Evolutionary conservation across 768 basidiomycete genomes (phyloP).

Genomic region (Saitozyma sp.): DNA sequence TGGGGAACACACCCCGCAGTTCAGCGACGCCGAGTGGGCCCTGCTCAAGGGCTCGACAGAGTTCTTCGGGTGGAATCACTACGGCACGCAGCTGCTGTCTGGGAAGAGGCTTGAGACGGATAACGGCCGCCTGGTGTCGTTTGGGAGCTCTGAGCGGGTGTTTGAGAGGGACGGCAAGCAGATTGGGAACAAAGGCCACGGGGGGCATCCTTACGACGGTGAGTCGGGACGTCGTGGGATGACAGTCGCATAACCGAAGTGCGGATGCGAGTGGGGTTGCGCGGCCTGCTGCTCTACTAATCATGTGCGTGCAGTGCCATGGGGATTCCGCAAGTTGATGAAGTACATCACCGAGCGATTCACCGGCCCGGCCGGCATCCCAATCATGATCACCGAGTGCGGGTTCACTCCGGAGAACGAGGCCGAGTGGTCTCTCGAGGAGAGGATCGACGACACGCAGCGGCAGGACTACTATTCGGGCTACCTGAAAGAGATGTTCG

Average conservation of each 20-base stretch:
- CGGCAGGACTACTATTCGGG: constrained; percentile 31
- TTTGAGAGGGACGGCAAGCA: constrained; percentile 22
- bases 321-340: constrained; percentile 42
- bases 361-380: constrained; percentile 13
- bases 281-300: background rate
- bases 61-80: constrained; percentile 31
- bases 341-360: constrained; percentile 26
- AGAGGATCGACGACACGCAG: constrained; percentile 28
- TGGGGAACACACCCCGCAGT: constrained; percentile 11
- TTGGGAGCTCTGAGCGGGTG: constrained; percentile 15
- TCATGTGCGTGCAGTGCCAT: constrained; percentile 24
- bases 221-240: constrained; percentile 1
- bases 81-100: constrained; percentile 18
- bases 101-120: constrained; percentile 17
- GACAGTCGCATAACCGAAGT: background rate
- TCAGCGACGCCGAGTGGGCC: constrained; percentile 38
- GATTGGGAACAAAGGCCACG: constrained; percentile 24
- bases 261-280: too few species aligned
- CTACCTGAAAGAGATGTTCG: constrained; percentile 26
- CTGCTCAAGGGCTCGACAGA: constrained; percentile 35
- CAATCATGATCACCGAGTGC: constrained; percentile 37
- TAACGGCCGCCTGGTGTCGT: constrained; percentile 11
- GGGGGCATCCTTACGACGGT: constrained; percentile 27
- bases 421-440: constrained; percentile 6
- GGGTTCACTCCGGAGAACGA: constrained; percentile 33